Evolutionary conservation across 2,329 filamentous ascomycete species (phyloP).

Genomic region (Fusarium veterinarium): DNA sequence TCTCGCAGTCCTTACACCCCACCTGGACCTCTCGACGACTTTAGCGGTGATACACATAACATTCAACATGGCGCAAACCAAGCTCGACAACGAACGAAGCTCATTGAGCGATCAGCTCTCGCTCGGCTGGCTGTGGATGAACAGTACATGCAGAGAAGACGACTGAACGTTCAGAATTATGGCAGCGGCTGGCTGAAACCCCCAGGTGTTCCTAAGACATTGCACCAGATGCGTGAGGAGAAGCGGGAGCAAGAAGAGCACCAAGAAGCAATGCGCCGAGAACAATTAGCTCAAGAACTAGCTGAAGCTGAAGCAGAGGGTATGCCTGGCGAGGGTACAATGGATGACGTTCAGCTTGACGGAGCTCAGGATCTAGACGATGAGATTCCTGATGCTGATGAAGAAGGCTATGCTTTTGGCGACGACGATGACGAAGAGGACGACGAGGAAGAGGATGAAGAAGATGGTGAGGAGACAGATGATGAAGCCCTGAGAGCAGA

Average conservation of each 20-base stretch:
- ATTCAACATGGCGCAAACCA: conserved; percentile 48
- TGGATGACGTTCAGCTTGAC: conserved; percentile 68
- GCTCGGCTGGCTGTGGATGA: conserved; percentile 81
- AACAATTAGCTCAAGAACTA: conserved; percentile 78
- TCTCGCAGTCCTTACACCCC: conserved; percentile 62
- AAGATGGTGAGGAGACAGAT: conserved; percentile 53
- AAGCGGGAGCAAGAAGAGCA: conserved; percentile 89
- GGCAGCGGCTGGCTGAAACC: conserved; percentile 92
- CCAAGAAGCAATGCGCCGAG: conserved; percentile 76
- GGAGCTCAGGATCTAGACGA: conserved; percentile 74
- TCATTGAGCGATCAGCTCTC: conserved; percentile 70
- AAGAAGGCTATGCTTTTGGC: conserved; percentile 62
- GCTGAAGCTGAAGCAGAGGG: conserved; percentile 70
- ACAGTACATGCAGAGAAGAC: conserved; percentile 78
- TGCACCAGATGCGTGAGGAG: conserved; percentile 91
- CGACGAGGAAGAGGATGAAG: conserved; percentile 55
- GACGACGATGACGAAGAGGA: conserved; percentile 59
- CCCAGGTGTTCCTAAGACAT: conserved; percentile 87
- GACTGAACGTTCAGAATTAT: conserved; percentile 85
- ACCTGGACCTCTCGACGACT: conserved; percentile 49
- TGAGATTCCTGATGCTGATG: conserved; percentile 76
- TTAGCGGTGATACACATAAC: conserved; percentile 44
- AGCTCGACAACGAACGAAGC: conserved; percentile 55
- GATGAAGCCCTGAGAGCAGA: conserved; percentile 57
- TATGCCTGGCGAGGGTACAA: conserved; percentile 58